Conservation (phyloP, 2,329 filamentous ascomycete genomes). For the Pseudopithomyces chartarum region DNA sequence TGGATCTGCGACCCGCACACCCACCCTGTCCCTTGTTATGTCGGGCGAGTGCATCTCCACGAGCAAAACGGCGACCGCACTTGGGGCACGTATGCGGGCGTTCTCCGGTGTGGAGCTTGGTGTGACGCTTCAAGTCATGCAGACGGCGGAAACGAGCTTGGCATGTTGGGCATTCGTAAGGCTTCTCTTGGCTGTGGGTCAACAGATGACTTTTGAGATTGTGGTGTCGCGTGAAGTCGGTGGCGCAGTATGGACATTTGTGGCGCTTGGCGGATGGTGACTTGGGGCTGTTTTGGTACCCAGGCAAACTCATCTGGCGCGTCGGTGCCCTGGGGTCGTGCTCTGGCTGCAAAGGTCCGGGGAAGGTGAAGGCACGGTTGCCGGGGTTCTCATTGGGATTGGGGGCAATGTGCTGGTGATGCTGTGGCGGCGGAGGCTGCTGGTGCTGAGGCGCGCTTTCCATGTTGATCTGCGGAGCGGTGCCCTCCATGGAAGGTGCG, state of each 20-base stretch:
- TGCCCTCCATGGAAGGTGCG: conserved; percentile 56
- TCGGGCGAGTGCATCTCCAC: conserved; percentile 90
- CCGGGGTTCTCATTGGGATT: conserved; percentile 43
- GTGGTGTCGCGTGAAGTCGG: conserved; percentile 95
- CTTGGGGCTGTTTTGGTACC: conserved; percentile 63
- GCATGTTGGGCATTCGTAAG: conserved; percentile 92
- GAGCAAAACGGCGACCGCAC: conserved; percentile 91
- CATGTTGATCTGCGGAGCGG: conserved; percentile 53
- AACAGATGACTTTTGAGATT: conserved; percentile 97
- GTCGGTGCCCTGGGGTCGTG: conserved; percentile 56
- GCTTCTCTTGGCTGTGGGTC: conserved; percentile 98
- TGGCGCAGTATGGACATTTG: conserved; percentile 94
- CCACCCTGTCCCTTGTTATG: conserved; percentile 96
- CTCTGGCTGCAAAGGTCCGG: conserved; percentile 59
- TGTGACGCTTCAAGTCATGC: conserved; percentile 94
- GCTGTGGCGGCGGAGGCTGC: conserved; percentile 20
- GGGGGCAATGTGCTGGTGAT: conserved; percentile 42
- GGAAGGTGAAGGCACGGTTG: conserved; percentile 68
- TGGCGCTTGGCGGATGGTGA: conserved; percentile 86
- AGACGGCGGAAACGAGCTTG: conserved; percentile 88
- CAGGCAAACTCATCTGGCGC: conserved; percentile 64
- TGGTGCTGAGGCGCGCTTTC: conserved; percentile 45
- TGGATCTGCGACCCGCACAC: conserved; percentile 88
- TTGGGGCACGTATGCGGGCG: conserved; percentile 93
- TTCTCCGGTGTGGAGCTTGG: conserved; percentile 95